A percentile compares a stretch with the other conserved stretches of the same genome.
phyloP scores from a whole-genome alignment of 805 yeast species.

The Cyberlindnera bimundalis region DNA sequence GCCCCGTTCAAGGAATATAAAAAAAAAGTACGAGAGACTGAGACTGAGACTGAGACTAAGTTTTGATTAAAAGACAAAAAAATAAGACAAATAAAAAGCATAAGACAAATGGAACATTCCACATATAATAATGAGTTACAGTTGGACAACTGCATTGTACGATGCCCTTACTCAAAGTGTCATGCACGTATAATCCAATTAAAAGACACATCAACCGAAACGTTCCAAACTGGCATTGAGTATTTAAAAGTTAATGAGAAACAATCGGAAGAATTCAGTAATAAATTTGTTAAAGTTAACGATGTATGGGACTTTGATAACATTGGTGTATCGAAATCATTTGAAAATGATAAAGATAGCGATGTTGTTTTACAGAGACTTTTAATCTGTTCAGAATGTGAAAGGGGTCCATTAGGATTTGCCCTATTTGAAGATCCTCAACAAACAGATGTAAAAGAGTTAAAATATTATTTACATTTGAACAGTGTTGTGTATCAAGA shows the following conservation, averaged over 20 bases:
- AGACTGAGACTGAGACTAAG: no score
- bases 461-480: conserved; percentile 43
- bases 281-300: conserved; percentile 39
- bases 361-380: conserved; percentile 43
- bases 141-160: conserved; percentile 9
- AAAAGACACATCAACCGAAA: neutral
- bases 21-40: no score
- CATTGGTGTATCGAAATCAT: conserved; percentile 59
- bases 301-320: conserved; percentile 82
- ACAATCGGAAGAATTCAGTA: conserved; percentile 2
- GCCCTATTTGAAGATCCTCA: conserved; percentile 38
- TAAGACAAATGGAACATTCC: neutral
- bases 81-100: no score
- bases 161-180: conserved; percentile 28
- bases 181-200: conserved; percentile 25
- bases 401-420: conserved; percentile 73
- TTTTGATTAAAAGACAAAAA: no score
- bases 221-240: conserved; percentile 6
- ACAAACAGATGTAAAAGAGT: conserved; percentile 34
- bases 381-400: conserved; percentile 73
- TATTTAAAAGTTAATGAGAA: conserved; percentile 8
- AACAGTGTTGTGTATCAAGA: conserved; percentile 42
- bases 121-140: neutral
- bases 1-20: no score
- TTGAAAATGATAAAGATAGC: conserved; percentile 16